Conservation (phyloP, 75 land plant genomes). For the Cryptomeria japonica region DNA sequence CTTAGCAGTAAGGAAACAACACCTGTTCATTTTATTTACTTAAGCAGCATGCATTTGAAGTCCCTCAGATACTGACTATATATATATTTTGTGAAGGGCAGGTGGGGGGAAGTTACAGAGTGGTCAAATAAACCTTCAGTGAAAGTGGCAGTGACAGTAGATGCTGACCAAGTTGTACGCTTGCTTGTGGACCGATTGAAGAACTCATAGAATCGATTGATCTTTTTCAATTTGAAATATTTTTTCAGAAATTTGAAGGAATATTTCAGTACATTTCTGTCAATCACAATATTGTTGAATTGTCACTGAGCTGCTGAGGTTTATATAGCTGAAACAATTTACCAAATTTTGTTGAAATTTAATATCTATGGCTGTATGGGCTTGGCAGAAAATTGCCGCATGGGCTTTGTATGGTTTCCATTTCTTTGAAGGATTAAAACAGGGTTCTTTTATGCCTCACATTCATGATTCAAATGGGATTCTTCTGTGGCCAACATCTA, state of each 20-base stretch:
- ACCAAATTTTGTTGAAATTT: neutral
- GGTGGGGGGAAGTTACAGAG: conserved; percentile 74
- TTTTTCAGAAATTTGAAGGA: neutral
- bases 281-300: neutral
- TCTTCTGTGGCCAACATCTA: neutral
- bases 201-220: conserved; percentile 23
- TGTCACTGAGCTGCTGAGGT: neutral
- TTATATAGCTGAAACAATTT: neutral
- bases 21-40: neutral
- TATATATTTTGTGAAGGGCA: conserved; percentile 18
- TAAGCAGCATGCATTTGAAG: neutral
- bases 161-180: conserved; percentile 59
- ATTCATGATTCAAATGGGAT: too few species aligned
- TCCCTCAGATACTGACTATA: neutral
- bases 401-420: neutral
- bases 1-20: neutral
- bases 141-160: conserved; percentile 95
- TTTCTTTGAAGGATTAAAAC: neutral
- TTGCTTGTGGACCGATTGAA: conserved; percentile 78
- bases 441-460: neutral
- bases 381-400: neutral
- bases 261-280: neutral
- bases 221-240: neutral
- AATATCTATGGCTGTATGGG: neutral
- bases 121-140: conserved; percentile 85